Evolutionary conservation across 176 grass and related monocot species (phyloP).

Genomic region (Juncus effusus): DNA sequence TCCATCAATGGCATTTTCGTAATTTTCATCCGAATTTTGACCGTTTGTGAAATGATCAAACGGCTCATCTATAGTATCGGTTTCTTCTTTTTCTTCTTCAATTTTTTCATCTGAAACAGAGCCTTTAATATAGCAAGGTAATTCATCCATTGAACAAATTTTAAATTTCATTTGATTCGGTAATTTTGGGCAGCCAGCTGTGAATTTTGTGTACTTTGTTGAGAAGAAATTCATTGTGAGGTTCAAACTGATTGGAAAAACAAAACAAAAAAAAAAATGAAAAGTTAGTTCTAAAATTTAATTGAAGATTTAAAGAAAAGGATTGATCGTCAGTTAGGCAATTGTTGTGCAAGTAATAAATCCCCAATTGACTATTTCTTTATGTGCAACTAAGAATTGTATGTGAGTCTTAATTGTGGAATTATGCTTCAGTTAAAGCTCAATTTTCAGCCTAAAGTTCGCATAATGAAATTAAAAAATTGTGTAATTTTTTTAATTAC

Average conservation of each 20-base stretch:
- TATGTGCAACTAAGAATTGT: neutral
- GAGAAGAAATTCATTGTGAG: constrained; percentile 95
- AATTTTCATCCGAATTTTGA: neutral
- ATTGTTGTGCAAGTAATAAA: neutral
- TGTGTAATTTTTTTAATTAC: neutral
- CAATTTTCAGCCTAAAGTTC: too few species aligned
- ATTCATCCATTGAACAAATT: constrained; percentile 60
- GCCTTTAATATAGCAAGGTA: constrained; percentile 40
- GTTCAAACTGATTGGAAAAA: constrained; percentile 51
- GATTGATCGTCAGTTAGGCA: neutral
- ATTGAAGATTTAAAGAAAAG: constrained; percentile 5
- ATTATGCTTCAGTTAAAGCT: neutral
- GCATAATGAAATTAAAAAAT: neutral
- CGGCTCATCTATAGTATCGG: neutral
- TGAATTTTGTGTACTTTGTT: constrained; percentile 63
- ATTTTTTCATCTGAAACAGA: constrained; percentile 16
- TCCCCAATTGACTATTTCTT: constrained; percentile 3
- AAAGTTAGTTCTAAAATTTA: neutral
- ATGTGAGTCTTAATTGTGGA: neutral
- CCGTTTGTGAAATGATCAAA: neutral
- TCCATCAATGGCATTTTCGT: neutral
- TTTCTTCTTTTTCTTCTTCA: neutral
- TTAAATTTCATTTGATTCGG: constrained; percentile 62
- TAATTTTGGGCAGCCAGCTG: constrained; percentile 45
- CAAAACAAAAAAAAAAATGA: neutral